These are phyloP conservation scores for Ambrosia trifida DNA, from an alignment of 129 eudicot genomes.

Conservation along the genomic window DNA sequence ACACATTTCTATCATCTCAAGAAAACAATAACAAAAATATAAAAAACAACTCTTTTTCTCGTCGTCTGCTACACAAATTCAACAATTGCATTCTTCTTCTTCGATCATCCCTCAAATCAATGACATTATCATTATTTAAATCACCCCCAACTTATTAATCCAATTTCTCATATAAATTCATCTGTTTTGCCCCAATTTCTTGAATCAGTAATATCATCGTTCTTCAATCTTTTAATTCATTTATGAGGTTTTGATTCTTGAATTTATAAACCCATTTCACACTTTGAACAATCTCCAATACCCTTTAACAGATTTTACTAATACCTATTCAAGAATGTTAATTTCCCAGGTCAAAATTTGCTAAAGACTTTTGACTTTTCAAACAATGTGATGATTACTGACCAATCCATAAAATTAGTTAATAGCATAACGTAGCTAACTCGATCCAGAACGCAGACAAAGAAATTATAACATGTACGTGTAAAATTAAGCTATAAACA, in stretches of 20 bases:
- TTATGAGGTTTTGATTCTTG: slow-evolving; percentile 26
- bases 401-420: too few relatives aligned
- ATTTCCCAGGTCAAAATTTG: slow-evolving; percentile 20
- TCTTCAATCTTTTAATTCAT: slow-evolving; percentile 15
- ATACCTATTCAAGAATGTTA: not conserved
- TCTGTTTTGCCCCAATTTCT: not conserved
- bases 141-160: not conserved
- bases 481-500: too few relatives aligned
- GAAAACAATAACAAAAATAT: not conserved
- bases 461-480: too few relatives aligned
- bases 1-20: not conserved
- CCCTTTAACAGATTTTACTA: not conserved
- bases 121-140: too few relatives aligned
- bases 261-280: slow-evolving; percentile 18
- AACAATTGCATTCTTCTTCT: slow-evolving; percentile 25
- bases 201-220: not conserved
- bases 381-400: slow-evolving; percentile 15
- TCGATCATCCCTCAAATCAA: slow-evolving; percentile 8
- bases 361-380: slow-evolving; percentile 24
- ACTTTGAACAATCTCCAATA: slow-evolving; percentile 17
- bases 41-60: slow-evolving; percentile 1
- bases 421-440: too few relatives aligned
- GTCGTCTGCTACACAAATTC: slow-evolving; percentile 41
- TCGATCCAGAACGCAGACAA: too few relatives aligned
- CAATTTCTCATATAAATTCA: not conserved